These are phyloP conservation scores for Mycocentrospora acerina DNA, from an alignment of 2,329 filamentous ascomycete genomes.

Conservation along the genomic window DNA sequence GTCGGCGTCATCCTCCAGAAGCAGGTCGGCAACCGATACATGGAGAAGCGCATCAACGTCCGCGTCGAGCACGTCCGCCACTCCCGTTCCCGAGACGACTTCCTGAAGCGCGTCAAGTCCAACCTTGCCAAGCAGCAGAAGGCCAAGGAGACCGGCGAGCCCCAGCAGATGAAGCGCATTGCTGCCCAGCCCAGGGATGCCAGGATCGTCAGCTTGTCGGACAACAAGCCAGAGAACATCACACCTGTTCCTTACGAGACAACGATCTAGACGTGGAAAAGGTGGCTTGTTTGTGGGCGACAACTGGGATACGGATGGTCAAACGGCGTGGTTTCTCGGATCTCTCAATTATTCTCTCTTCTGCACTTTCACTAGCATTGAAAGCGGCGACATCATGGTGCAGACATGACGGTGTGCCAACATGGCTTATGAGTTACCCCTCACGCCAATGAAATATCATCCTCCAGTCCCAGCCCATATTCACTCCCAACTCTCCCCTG, in stretches of 20 bases:
- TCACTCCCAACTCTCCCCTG: not conserved
- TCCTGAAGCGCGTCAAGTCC: conserved; percentile 93
- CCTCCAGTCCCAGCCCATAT: conserved; percentile 24
- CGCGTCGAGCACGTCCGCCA: conserved; percentile 95
- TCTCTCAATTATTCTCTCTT: conserved; percentile 41
- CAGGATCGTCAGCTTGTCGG: conserved; percentile 75
- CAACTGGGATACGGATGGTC: conserved; percentile 43
- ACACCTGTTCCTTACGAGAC: conserved; percentile 95
- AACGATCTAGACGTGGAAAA: conserved; percentile 72
- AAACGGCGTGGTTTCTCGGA: conserved; percentile 44
- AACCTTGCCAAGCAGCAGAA: conserved; percentile 91
- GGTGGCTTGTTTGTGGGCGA: conserved; percentile 27
- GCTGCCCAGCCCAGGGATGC: conserved; percentile 77
- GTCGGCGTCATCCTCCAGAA: conserved; percentile 97
- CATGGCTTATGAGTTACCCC: conserved; percentile 39
- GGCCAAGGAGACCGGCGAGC: conserved; percentile 85
- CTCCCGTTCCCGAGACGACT: conserved; percentile 95
- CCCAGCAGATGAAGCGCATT: conserved; percentile 91
- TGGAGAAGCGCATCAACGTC: conserved; percentile 99
- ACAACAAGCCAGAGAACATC: conserved; percentile 88
- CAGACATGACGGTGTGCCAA: conserved; percentile 38
- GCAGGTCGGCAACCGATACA: conserved; percentile 98
- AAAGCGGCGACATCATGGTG: conserved; percentile 40
- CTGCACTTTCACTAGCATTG: conserved; percentile 44
- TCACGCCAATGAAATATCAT: conserved; percentile 39